A percentile compares a stretch with the other conserved stretches of the same genome.
phyloP scores from a whole-genome alignment of 257 asterid genomes.

The Echium plantagineum region DNA sequence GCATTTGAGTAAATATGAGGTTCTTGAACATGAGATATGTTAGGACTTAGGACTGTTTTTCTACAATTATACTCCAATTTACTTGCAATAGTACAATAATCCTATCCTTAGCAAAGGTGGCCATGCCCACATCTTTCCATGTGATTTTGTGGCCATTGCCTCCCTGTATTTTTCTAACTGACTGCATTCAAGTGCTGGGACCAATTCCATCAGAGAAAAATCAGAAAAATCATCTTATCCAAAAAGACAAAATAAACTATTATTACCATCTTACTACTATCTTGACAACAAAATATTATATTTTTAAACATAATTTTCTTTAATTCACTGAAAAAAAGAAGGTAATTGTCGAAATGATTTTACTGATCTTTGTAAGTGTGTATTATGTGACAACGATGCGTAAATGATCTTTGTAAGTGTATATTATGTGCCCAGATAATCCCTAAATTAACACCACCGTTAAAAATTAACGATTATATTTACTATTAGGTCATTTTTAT shows the following conservation, averaged over 20 bases:
- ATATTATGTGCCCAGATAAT: too few relatives aligned
- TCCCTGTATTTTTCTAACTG: background rate
- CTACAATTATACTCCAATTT: background rate
- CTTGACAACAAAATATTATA: background rate
- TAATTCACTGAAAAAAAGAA: too few relatives aligned
- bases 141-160: background rate
- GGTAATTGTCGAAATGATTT: too few relatives aligned
- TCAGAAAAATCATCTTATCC: background rate
- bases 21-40: background rate
- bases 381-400: too few relatives aligned
- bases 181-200: background rate
- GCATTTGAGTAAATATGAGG: too few relatives aligned
- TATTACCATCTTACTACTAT: too few relatives aligned
- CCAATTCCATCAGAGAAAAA: background rate
- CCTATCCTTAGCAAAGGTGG: background rate
- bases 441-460: too few relatives aligned
- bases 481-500: too few relatives aligned
- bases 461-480: too few relatives aligned
- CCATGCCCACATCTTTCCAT: conserved; percentile 1
- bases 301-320: background rate
- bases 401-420: too few relatives aligned
- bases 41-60: background rate
- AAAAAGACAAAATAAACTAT: background rate
- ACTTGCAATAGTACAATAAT: background rate
- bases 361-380: too few relatives aligned